Evolutionary conservation across 352 stramenopile genomes (phyloP), one percentile per base, ranked within the genome.

Genomic region (Pythium plurisporium): DNA sequence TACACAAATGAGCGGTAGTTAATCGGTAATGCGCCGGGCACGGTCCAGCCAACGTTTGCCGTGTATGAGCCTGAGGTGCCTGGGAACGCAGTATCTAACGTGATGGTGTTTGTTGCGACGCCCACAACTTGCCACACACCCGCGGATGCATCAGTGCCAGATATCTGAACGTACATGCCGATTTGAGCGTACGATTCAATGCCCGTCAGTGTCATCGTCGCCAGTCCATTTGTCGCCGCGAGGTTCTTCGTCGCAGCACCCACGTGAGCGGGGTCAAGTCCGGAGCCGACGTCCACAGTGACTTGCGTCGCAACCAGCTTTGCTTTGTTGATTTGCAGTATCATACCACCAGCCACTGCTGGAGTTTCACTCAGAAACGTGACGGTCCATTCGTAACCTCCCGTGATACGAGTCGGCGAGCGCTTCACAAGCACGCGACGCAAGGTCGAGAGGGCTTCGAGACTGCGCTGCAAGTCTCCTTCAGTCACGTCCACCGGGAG

Each of bases 391-490:
- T 87, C 64, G 51, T 82, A 94, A 0, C 84, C 84, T 14, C 73
- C 77, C 2, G 20, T 54, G 25, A 73, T 68, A 1, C 55, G 11
- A 4, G 60, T 43, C 0, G 42, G 1, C 1, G 84, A 93, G 3
- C 85, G 77, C 47, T 93, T 65, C 1, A 97, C 88, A 19, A 84
- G 74, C 20, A 97, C 87, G 40, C 67, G 76, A 4, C 87, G 82
- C 22, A 95, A 51, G 17, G 67, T 72, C 8, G 70, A 48, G 1
- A 95, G 50, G 0, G 69, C 64, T 37, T 82, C 71, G 3, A 97
- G 57, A 22, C 67, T 90, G 17, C 65, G 46, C 22, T 95, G 62
- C 10, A 96, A 31, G 23, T 87, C 82, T 0, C 54, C 52, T 33
- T 94, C 88, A 23, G 64, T 79, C 2, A 88, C 67, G 33, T 82